phyloP scores from a whole-genome alignment of 2,329 filamentous ascomycete genomes.

The Diplodia seriata region DNA sequence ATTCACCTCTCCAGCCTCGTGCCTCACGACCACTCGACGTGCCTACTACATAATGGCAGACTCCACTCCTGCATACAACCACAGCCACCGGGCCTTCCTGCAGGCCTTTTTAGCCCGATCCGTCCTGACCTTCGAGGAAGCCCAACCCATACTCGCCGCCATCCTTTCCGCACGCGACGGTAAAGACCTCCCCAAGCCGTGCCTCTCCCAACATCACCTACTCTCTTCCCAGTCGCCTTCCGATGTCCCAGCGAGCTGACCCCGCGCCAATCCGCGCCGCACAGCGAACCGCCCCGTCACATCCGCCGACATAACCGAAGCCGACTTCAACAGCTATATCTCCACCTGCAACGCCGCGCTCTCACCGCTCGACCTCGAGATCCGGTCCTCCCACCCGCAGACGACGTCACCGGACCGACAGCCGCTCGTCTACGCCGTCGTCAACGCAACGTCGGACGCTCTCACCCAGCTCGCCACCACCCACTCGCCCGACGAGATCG shows the following conservation, averaged over 20 bases:
- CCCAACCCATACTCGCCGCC: constrained; percentile 74
- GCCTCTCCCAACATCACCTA: background rate
- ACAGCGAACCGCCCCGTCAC: constrained; percentile 50
- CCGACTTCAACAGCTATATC: constrained; percentile 73
- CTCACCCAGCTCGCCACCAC: constrained; percentile 87
- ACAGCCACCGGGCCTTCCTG: constrained; percentile 85
- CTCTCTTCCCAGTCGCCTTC: background rate
- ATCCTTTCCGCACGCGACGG: constrained; percentile 69
- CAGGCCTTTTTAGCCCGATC: constrained; percentile 85
- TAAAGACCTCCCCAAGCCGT: constrained; percentile 37
- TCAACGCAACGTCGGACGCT: constrained; percentile 86
- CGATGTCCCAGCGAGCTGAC: background rate
- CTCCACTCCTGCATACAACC: constrained; percentile 53
- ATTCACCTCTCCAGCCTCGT: background rate
- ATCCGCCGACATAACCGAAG: constrained; percentile 69
- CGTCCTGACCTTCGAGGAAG: constrained; percentile 76
- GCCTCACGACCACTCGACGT: background rate
- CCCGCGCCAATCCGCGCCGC: background rate
- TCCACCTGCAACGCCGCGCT: constrained; percentile 73
- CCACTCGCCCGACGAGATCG: constrained; percentile 81
- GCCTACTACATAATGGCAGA: constrained; percentile 15
- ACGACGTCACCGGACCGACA: constrained; percentile 43
- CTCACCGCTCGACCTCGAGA: constrained; percentile 84
- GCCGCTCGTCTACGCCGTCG: constrained; percentile 76
- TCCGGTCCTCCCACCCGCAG: constrained; percentile 78